phyloP scores from a whole-genome alignment of 768 basidiomycete genomes.

The Candolleomyces efflorescens region DNA sequence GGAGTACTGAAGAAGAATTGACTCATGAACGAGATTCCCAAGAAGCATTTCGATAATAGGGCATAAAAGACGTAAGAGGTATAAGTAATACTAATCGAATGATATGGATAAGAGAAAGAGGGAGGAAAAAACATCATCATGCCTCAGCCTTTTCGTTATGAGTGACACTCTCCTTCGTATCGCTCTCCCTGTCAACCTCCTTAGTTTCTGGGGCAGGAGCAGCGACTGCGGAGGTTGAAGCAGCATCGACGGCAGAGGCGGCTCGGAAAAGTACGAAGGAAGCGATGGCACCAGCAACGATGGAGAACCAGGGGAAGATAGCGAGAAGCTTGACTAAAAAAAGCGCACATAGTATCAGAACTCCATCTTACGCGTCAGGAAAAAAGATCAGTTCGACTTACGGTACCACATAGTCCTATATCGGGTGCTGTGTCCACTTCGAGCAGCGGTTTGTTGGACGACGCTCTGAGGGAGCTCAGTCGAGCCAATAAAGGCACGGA shows the following conservation, averaged over 20 bases:
- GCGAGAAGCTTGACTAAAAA: conserved; percentile 44
- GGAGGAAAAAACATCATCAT: not conserved
- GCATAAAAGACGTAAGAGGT: not conserved
- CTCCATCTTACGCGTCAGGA: not conserved
- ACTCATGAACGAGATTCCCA: no score
- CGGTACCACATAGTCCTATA: conserved; percentile 45
- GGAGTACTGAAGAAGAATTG: no score
- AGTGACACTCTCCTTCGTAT: not conserved
- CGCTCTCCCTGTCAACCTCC: not conserved
- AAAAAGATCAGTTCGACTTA: conserved; percentile 25
- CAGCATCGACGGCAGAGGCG: not conserved
- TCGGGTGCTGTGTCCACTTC: conserved; percentile 35
- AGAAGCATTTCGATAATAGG: not conserved
- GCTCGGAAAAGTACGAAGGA: conserved; percentile 19
- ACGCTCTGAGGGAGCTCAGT: conserved; percentile 29
- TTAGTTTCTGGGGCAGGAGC: not conserved
- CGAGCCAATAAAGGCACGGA: conserved; percentile 37
- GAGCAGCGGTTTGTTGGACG: conserved; percentile 30
- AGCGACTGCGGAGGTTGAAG: not conserved
- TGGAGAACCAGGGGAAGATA: conserved; percentile 45
- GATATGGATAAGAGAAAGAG: not conserved
- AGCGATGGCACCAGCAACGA: conserved; percentile 21
- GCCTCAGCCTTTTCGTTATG: conserved; percentile 1
- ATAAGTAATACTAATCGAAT: no score
- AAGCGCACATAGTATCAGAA: not conserved